Base-by-base conservation (phyloP, 1,139 yeast genomes). In the Saccharomycopsis crataegensis region DNA sequence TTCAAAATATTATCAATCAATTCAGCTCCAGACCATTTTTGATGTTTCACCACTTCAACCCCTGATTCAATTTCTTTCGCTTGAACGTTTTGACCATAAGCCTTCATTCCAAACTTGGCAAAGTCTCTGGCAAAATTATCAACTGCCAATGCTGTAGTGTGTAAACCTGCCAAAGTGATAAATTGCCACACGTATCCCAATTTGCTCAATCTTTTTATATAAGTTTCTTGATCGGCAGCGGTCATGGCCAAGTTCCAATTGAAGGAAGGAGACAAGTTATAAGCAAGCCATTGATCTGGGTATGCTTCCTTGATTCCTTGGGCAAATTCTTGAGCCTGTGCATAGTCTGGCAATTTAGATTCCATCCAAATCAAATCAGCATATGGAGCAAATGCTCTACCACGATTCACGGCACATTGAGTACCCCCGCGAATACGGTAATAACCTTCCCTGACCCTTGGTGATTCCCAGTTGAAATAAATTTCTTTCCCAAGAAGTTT, bases 331-430 rank as follows among this genome's bases (percentile, higher is more conserved):
- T 85, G 81, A 61, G 98, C 98, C 76, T 93, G 98, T 58, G 76
- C 79, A 73, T 79, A 91, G 71, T 90, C 96, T 64, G 99, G 98
- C 62, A 88, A 80, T 71, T 94, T 93, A 59, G 96, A 86, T 77
- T 93, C 98, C 98, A 93, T 91, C 99, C 99, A 93, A 64, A 91
- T 85, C 76, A 93, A 78, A 72, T 93, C 99, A 56, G 95, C 90
- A 71, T 85, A 91, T 61, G 97, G 97, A 57, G 96, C 91, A 69
- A 78, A 93, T 45, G 96, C 96, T 68, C 96, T 83, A 62, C 96
- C 98, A 72, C 99, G 85, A 86, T 89, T 91, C 58, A 91, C 87
- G 54, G 98, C 96, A 78, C 97, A 90, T 76, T 89, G 93, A 59
- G 96, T 89, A 66, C 98, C 98, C 68, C 98, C 98, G 66, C 76